Evolutionary conservation across 2,329 filamentous ascomycete species (phyloP).

Genomic region (Ophiostoma sp.): DNA sequence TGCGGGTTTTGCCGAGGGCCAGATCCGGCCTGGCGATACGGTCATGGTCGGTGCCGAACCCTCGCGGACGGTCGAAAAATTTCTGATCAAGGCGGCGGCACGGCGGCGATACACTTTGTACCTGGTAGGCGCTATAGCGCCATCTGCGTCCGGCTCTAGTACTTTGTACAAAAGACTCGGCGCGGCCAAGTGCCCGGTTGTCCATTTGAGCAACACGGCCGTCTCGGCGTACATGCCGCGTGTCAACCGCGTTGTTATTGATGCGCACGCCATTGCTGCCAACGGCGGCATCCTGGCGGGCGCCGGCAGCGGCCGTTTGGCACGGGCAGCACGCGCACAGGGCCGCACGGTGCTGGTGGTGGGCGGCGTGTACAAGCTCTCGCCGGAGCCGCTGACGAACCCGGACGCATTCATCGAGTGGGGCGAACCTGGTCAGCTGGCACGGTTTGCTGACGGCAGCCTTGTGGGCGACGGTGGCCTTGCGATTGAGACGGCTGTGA

Average conservation of each 20-base stretch:
- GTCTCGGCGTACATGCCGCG: slow-evolving; percentile 92
- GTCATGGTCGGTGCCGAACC: slow-evolving; percentile 81
- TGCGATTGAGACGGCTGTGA: slow-evolving; percentile 75
- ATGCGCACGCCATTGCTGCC: slow-evolving; percentile 81
- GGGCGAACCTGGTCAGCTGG: slow-evolving; percentile 74
- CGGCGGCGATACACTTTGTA: slow-evolving; percentile 93
- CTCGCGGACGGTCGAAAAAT: slow-evolving; percentile 82
- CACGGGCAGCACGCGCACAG: slow-evolving; percentile 79
- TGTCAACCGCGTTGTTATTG: slow-evolving; percentile 92
- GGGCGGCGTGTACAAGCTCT: slow-evolving; percentile 90
- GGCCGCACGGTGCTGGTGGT: slow-evolving; percentile 85
- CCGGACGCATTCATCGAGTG: slow-evolving; percentile 82
- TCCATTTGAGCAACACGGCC: slow-evolving; percentile 80
- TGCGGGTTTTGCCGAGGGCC: slow-evolving; percentile 80
- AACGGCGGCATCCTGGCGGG: slow-evolving; percentile 85
- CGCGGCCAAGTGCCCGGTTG: slow-evolving; percentile 75
- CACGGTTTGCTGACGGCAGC: slow-evolving; percentile 75
- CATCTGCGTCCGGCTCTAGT: slow-evolving; percentile 39
- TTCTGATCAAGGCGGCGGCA: slow-evolving; percentile 80
- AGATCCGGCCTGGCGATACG: slow-evolving; percentile 91
- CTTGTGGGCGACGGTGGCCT: slow-evolving; percentile 67
- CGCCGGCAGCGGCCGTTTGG: slow-evolving; percentile 79
- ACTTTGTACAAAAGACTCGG: slow-evolving; percentile 75
- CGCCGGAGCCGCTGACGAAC: slow-evolving; percentile 83
- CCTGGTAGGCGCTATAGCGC: slow-evolving; percentile 52